These are phyloP conservation scores for Pichia cephalocereana DNA, from an alignment of 805 yeast genomes.

Conservation along the genomic window DNA sequence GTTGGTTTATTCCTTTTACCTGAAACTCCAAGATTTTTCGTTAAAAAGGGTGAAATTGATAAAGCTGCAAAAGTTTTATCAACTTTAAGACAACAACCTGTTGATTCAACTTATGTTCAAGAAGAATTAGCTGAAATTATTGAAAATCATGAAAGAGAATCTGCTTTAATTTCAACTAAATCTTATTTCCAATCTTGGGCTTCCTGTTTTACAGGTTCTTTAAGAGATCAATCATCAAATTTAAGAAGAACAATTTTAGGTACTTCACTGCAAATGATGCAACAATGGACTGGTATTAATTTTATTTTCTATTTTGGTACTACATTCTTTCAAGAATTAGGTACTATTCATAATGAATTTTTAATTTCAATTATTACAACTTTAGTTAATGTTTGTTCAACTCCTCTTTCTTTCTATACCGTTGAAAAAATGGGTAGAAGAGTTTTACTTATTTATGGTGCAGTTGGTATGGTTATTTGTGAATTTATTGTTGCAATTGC, in stretches of 20 bases:
- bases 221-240: conserved; percentile 29
- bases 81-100: conserved; percentile 44
- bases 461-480: conserved; percentile 39
- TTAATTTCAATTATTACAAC: conserved; percentile 45
- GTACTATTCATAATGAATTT: conserved; percentile 39
- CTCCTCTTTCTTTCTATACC: conserved; percentile 45
- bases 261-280: conserved; percentile 40
- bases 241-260: conserved; percentile 37
- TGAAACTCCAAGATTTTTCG: conserved; percentile 67
- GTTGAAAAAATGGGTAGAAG: conserved; percentile 57
- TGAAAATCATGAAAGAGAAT: conserved; percentile 43
- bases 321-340: conserved; percentile 48
- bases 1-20: conserved; percentile 62
- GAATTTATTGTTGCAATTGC: conserved; percentile 50
- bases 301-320: conserved; percentile 71
- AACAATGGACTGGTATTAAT: conserved; percentile 73
- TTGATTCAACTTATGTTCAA: conserved; percentile 35
- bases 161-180: conserved; percentile 26
- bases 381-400: conserved; percentile 41
- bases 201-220: conserved; percentile 35
- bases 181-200: conserved; percentile 31
- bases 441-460: conserved; percentile 39
- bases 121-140: conserved; percentile 43
- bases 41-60: conserved; percentile 47
- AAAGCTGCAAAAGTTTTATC: conserved; percentile 49